Conservation (phyloP, 345 rosid genomes). For the Bretschneidera sinensis region DNA sequence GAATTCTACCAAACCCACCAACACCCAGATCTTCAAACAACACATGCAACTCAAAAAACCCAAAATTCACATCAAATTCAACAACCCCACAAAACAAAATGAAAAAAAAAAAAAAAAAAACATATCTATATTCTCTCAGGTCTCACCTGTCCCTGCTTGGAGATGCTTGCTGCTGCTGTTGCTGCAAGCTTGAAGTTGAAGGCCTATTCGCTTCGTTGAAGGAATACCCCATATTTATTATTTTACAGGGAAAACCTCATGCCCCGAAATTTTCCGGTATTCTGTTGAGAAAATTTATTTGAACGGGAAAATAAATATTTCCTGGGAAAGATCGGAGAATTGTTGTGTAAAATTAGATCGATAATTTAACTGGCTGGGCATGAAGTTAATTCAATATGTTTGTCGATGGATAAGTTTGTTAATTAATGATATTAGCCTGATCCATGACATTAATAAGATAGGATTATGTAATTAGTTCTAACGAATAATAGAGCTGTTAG, state of each 20-base stretch:
- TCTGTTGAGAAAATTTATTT: not conserved
- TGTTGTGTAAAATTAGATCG: too few relatives aligned
- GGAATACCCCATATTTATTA: conserved; percentile 9
- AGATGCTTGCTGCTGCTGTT: not conserved
- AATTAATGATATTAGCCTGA: too few relatives aligned
- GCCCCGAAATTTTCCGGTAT: conserved; percentile 6
- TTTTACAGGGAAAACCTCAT: conserved; percentile 1
- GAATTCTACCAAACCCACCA: not conserved
- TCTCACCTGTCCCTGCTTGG: conserved; percentile 14
- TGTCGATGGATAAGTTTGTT: too few relatives aligned
- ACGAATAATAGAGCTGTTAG: too few relatives aligned
- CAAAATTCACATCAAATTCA: not conserved
- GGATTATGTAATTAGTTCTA: too few relatives aligned
- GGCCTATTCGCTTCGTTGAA: conserved; percentile 21
- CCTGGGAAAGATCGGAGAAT: too few relatives aligned
- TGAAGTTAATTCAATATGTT: too few relatives aligned
- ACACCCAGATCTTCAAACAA: conserved; percentile 11
- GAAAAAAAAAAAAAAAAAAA: not conserved
- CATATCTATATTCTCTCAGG: conserved; percentile 1
- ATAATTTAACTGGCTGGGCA: too few relatives aligned
- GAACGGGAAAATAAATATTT: not conserved
- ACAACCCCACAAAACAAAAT: too few relatives aligned
- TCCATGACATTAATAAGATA: too few relatives aligned
- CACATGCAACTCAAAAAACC: not conserved
- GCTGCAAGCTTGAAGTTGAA: conserved; percentile 19